phyloP scores from a whole-genome alignment of 805 yeast genomes.

The Lipomyces sp. region DNA sequence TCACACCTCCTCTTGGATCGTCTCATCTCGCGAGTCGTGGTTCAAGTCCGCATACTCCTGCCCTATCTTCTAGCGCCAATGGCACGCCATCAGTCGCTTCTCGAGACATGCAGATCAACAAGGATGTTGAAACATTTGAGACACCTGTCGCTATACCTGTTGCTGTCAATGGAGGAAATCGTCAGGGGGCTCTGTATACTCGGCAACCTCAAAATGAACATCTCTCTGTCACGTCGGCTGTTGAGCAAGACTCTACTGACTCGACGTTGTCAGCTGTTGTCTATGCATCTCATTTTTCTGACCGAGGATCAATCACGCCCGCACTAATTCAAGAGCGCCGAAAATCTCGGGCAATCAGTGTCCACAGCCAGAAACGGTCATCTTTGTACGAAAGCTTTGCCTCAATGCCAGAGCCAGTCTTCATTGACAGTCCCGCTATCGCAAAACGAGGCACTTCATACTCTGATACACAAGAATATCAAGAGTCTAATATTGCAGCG shows the following conservation, averaged over 20 bases:
- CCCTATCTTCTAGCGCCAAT: no score
- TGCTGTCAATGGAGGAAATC: no score
- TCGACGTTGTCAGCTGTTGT: background rate
- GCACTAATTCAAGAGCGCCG: slow-evolving; percentile 10
- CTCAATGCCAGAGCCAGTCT: background rate
- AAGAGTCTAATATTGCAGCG: no score
- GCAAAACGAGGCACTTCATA: background rate
- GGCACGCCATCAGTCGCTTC: no score
- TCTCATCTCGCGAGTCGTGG: background rate
- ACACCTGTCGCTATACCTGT: no score
- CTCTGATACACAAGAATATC: no score
- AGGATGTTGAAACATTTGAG: no score
- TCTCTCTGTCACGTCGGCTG: background rate
- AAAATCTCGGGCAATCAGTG: slow-evolving; percentile 14
- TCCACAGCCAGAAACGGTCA: slow-evolving; percentile 10
- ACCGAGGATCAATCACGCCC: background rate
- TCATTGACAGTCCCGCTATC: background rate
- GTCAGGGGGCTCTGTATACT: no score
- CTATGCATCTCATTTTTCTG: background rate
- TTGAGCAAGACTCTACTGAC: no score
- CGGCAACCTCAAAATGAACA: no score
- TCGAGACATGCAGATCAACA: no score
- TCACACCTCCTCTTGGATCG: background rate
- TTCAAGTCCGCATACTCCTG: slow-evolving; percentile 2
- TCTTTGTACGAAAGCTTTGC: slow-evolving; percentile 9